These are phyloP conservation scores for Pleurozium schreberi DNA, from an alignment of 225 moss, liverwort and hornwort genomes.

Conservation along the genomic window DNA sequence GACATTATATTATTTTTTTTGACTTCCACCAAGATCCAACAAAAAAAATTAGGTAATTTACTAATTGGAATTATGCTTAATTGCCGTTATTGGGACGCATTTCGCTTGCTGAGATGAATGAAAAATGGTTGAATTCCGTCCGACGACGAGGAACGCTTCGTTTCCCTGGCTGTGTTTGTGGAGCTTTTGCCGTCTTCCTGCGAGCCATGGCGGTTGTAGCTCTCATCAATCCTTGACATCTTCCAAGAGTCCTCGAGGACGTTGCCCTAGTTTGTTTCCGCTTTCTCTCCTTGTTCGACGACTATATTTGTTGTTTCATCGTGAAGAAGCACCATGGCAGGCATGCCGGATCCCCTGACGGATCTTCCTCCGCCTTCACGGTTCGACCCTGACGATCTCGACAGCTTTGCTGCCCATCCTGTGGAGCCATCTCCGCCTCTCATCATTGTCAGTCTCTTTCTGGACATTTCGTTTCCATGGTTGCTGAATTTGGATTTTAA, in stretches of 20 bases:
- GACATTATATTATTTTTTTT: accelerated
- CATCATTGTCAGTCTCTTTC: slow-evolving; percentile 38
- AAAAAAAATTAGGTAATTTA: not conserved
- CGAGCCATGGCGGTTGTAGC: not conserved
- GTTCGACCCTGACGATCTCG: slow-evolving; percentile 84
- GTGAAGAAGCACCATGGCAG: slow-evolving; percentile 7
- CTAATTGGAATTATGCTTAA: no score
- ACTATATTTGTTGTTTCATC: not conserved
- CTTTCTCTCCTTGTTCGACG: not conserved
- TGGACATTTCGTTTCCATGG: not conserved
- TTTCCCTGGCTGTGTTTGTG: not conserved
- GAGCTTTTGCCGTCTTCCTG: not conserved
- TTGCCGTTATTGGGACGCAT: not conserved
- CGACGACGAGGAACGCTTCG: not conserved
- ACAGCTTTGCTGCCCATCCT: slow-evolving; percentile 32
- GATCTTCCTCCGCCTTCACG: slow-evolving; percentile 83
- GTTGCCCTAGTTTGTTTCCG: not conserved
- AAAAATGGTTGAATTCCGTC: not conserved
- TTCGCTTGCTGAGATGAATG: not conserved
- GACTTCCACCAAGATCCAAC: accelerated
- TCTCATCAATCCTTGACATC: not conserved
- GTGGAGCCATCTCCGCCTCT: slow-evolving; percentile 40
- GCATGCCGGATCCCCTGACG: slow-evolving; percentile 80
- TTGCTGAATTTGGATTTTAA: not conserved
- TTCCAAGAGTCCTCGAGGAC: not conserved